phyloP scores from a whole-genome alignment of 129 eudicot genomes.

The Arctium lappa region DNA sequence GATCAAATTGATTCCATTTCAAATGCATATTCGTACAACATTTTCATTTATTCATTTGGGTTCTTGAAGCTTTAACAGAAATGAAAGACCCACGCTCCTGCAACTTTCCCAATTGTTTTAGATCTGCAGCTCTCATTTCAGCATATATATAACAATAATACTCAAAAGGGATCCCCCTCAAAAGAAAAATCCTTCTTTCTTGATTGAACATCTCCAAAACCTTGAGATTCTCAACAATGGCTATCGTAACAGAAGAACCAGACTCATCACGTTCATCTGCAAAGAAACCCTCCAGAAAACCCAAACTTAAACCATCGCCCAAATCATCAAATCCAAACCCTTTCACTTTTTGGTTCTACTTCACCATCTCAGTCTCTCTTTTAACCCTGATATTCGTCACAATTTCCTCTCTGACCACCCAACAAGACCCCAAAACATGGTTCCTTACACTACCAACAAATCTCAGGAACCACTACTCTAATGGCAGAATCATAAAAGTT shows the following conservation, averaged over 20 bases:
- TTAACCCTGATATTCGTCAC: slow-evolving; percentile 51
- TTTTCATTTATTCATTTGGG: background rate
- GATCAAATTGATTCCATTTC: background rate
- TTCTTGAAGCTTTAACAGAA: background rate
- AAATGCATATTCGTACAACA: background rate
- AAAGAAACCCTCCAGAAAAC: slow-evolving; percentile 10
- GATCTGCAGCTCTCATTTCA: background rate
- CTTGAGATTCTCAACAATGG: slow-evolving; percentile 41
- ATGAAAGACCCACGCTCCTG: background rate
- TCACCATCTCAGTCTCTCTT: slow-evolving; percentile 60
- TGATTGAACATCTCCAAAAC: background rate
- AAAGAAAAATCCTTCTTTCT: background rate
- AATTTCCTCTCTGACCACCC: slow-evolving; percentile 44
- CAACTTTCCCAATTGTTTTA: background rate
- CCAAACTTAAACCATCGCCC: slow-evolving; percentile 8
- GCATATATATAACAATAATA: background rate
- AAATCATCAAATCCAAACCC: slow-evolving; percentile 45
- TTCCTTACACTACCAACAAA: slow-evolving; percentile 61
- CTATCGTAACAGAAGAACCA: slow-evolving; percentile 52
- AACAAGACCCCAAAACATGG: slow-evolving; percentile 77
- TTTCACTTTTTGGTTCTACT: slow-evolving; percentile 85
- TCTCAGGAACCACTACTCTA: slow-evolving; percentile 67
- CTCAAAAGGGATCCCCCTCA: background rate
- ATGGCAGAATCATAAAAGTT: slow-evolving; percentile 62
- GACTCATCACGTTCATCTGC: slow-evolving; percentile 24